Base-by-base conservation (phyloP, 1,139 yeast species). In the Geotrichum bryndzae region DNA sequence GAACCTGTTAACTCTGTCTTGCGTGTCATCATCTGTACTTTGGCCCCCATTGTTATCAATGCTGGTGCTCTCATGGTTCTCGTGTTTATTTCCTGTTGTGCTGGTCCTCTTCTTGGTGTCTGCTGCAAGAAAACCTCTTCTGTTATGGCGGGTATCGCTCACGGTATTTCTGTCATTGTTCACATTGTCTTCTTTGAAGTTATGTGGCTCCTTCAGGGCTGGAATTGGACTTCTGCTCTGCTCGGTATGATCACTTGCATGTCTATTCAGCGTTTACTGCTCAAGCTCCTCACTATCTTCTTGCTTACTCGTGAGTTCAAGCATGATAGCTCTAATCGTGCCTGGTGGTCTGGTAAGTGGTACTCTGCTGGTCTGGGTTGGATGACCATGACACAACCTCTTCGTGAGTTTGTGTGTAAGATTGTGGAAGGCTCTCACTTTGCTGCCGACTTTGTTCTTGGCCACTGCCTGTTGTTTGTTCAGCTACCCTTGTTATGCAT, bases 321-420 rank as follows among this genome's bases (percentile, higher is more conserved):
- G 85, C 92, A 90, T 72, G 99, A 95, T 77, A 92, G 88, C 75
- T 83, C 99, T 54, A 94, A 94, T 80, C 87, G 96, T 70, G 98
- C 99, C 35, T 94, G 96, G 94, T 94, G 99, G 99, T 88, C 96
- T 66, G 99, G 99, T 83, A 92, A 92, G 78, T 94, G 99, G 99
- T 90, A 92, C 77, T 92, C 96, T 66, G 81, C 90, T 66, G 96
- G 96, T 73, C 80, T 94, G 79, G 99, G 99, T 66, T 87, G 89
- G 86, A 87, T 89, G 85, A 97, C 98, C 25, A 84, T 90, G 82
- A 88, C 98, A 50, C 99, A 94, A 80, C 99, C 99, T 67, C 76
- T 90, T 58, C 90, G 99, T 82, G 99, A 94, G 80, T 91, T 90
- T 76, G 84, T 87, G 73, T 97, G 97, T 70, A 94, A 94, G 84